Base-by-base conservation (phyloP, 2,329 filamentous ascomycete genomes). In the Pestalotiopsis sp. region DNA sequence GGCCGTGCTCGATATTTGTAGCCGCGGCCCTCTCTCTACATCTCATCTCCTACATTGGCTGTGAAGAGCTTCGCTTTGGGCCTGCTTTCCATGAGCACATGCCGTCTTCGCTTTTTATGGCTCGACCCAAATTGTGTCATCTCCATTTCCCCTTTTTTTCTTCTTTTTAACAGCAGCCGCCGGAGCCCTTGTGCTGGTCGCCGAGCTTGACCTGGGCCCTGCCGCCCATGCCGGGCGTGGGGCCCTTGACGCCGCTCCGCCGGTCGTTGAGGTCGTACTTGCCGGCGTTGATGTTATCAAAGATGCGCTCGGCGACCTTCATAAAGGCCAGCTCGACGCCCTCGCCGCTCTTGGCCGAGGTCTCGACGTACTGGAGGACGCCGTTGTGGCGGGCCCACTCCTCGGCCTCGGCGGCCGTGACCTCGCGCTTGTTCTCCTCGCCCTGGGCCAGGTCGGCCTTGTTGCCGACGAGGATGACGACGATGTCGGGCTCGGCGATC, bases 261-360 rank as follows among this genome's bases (percentile, higher is more conserved):
- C 95, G 88, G 80, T 98, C 95, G 78, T 97, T 97, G 73, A 98
- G 83, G 81, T 99, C 95, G 79, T 98, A 98, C 78, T 90, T 93
- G 12, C 96, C 96, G 1, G 93, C 93, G 83, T 98, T 94, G 71
- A 99, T 98, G 77, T 98, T 98, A 79, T 95, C 91, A 78, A 97
- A 97, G 83, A 99, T 98, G 80, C 95, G 87, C 84, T 98, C 94
- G 23, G 96, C 94, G 14, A 98, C 95, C 77, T 96, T 91, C 77
- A 97, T 87, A 77, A 99, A 99, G 2, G 96, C 96, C 73, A 91
- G 88, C 80, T 99, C 96, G 45, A 99, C 96, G 64, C 94, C 94
- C 78, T 97, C 94, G 66, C 96, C 96, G 71, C 92, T 97, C 85
- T 98, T 99, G 64, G 96, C 96, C 73, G 92, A 95, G 52, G 96